Percentiles rank a stretch among this genome's conserved stretches.
These are phyloP conservation scores for Pichia sp. DNA, from an alignment of 1,139 yeast genomes.

Conservation along the genomic window DNA sequence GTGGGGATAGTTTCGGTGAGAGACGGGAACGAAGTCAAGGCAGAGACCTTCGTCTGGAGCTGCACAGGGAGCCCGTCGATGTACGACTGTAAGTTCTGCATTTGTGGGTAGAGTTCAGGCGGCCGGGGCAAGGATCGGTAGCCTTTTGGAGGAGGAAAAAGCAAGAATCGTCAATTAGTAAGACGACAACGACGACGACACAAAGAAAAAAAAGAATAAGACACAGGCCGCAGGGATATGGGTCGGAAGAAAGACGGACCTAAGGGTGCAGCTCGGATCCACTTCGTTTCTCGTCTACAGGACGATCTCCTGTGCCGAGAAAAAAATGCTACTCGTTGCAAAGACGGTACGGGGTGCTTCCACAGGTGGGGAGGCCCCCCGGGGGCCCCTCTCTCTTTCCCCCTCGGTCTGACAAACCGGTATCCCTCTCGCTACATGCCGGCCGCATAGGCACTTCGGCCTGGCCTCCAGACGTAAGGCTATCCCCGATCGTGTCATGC, in stretches of 20 bases:
- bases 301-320: background rate
- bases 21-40: slow-evolving; percentile 11
- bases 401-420: no score
- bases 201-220: background rate
- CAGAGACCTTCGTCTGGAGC: slow-evolving; percentile 2
- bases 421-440: no score
- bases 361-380: no score
- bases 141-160: background rate
- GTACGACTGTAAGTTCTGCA: background rate
- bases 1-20: slow-evolving; percentile 21
- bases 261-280: no score
- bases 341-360: no score
- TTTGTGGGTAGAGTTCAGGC: background rate
- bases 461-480: no score
- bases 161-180: background rate
- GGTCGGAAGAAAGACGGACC: background rate
- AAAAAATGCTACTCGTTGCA: background rate
- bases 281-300: background rate
- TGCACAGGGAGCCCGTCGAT: slow-evolving; percentile 1
- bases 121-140: background rate
- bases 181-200: background rate
- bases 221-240: no score
- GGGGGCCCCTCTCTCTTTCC: no score
- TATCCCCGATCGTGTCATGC: no score
- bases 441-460: no score